Evolutionary conservation across 805 yeast genomes (phyloP).

Genomic region (Danielia oregonensis): DNA sequence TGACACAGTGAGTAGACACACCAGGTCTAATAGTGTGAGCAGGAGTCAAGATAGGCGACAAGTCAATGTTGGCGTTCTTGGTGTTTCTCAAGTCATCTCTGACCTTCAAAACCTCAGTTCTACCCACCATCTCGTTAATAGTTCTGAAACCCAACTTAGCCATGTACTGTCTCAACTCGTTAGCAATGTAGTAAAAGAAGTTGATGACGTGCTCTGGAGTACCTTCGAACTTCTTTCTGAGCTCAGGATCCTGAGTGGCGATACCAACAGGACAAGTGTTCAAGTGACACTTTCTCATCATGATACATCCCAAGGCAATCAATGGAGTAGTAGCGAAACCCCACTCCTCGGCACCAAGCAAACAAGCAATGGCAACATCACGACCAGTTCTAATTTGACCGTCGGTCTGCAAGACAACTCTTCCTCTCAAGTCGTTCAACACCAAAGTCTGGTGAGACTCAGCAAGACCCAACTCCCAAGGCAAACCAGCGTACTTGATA

Average conservation of each 20-base stretch:
- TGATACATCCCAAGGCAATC: conserved; percentile 95
- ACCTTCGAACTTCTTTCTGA: conserved; percentile 88
- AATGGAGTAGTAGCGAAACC: conserved; percentile 97
- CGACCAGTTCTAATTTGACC: conserved; percentile 97
- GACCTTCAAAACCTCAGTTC: conserved; percentile 83
- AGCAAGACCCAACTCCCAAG: conserved; percentile 98
- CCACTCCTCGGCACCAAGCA: conserved; percentile 98
- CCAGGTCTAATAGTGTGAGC: conserved; percentile 96
- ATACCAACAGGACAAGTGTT: conserved; percentile 97
- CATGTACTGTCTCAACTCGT: conserved; percentile 90
- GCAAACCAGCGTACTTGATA: conserved; percentile 94
- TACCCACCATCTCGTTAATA: conserved; percentile 97
- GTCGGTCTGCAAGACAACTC: conserved; percentile 95
- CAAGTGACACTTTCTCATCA: conserved; percentile 90
- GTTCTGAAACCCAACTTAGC: conserved; percentile 94
- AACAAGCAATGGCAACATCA: conserved; percentile 93
- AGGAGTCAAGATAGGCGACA: conserved; percentile 92
- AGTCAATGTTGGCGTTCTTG: conserved; percentile 86
- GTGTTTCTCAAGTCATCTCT: conserved; percentile 82
- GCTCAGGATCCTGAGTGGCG: conserved; percentile 96
- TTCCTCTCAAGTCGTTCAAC: conserved; percentile 90
- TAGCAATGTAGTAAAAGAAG: conserved; percentile 92
- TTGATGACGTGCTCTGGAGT: conserved; percentile 98
- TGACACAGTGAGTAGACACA: conserved; percentile 86
- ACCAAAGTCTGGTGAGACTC: conserved; percentile 98